Evolutionary conservation across 2,329 filamentous ascomycete species (phyloP).

Genomic region (Xylariaceae sp.): DNA sequence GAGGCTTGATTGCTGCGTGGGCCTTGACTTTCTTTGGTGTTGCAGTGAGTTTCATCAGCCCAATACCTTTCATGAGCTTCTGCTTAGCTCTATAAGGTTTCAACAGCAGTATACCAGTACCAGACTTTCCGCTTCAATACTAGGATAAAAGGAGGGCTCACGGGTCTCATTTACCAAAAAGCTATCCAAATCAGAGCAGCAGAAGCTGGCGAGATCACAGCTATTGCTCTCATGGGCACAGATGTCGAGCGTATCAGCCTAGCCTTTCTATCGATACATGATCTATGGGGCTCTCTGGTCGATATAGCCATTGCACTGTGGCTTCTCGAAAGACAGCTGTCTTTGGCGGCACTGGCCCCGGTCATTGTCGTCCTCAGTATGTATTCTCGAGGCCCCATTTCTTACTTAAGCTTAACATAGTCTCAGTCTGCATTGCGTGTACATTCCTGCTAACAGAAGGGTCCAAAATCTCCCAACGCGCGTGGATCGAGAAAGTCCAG

Average conservation of each 20-base stretch:
- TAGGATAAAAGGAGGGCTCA: neutral
- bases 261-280: neutral
- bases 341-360: neutral
- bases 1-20: neutral
- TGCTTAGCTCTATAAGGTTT: neutral
- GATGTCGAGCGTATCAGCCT: neutral
- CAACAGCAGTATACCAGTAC: neutral
- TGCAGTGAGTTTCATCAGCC: neutral
- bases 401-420: no score
- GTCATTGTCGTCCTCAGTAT: neutral
- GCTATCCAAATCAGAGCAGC: neutral
- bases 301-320: neutral
- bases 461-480: neutral
- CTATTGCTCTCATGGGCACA: neutral
- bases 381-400: no score
- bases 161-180: neutral
- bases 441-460: neutral
- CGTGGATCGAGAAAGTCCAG: neutral
- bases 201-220: neutral
- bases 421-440: no score
- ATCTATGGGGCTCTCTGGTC: neutral
- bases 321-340: neutral
- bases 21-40: neutral
- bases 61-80: neutral
- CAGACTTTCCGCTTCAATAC: neutral